Conservation (phyloP, 2,329 filamentous ascomycete genomes). For the Paecilomyces formosus region DNA sequence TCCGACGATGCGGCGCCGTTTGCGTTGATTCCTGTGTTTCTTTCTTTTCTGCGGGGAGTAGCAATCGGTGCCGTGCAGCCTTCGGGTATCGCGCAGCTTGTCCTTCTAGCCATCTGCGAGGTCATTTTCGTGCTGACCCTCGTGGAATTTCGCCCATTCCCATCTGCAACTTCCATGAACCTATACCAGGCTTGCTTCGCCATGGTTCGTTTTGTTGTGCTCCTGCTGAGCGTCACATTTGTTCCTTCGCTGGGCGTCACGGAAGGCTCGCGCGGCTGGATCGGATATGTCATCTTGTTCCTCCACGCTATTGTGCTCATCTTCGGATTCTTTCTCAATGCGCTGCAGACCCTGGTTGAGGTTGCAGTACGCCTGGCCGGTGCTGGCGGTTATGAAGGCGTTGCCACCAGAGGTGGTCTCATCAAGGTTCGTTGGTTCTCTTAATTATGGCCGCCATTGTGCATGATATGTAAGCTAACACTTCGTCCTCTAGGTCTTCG, state of each 20-base stretch:
- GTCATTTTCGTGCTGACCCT: constrained; percentile 82
- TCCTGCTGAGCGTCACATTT: constrained; percentile 74
- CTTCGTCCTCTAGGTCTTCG: constrained; percentile 58
- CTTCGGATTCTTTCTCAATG: constrained; percentile 89
- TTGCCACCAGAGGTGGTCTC: constrained; percentile 69
- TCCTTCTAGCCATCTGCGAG: constrained; percentile 88
- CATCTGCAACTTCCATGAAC: constrained; percentile 93
- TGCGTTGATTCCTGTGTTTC: constrained; percentile 74
- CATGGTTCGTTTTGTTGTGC: constrained; percentile 64
- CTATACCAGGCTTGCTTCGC: constrained; percentile 86
- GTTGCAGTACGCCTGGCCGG: constrained; percentile 76
- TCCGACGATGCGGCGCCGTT: constrained; percentile 88
- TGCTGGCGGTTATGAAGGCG: constrained; percentile 67
- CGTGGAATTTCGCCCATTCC: constrained; percentile 83
- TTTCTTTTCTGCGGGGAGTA: constrained; percentile 80
- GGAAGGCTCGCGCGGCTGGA: constrained; percentile 81
- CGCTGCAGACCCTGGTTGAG: constrained; percentile 83
- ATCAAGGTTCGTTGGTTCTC: constrained; percentile 53
- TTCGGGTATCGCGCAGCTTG: constrained; percentile 86
- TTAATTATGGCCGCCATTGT: neutral
- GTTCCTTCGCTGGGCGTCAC: constrained; percentile 72
- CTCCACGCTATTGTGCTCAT: constrained; percentile 79
- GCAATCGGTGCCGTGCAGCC: constrained; percentile 89
- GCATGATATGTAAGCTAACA: neutral
- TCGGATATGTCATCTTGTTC: constrained; percentile 83